A percentile compares a stretch with the other conserved stretches of the same genome.
phyloP scores from a whole-genome alignment of 2,329 filamentous ascomycete genomes.

The Monilinia aucupariae region DNA sequence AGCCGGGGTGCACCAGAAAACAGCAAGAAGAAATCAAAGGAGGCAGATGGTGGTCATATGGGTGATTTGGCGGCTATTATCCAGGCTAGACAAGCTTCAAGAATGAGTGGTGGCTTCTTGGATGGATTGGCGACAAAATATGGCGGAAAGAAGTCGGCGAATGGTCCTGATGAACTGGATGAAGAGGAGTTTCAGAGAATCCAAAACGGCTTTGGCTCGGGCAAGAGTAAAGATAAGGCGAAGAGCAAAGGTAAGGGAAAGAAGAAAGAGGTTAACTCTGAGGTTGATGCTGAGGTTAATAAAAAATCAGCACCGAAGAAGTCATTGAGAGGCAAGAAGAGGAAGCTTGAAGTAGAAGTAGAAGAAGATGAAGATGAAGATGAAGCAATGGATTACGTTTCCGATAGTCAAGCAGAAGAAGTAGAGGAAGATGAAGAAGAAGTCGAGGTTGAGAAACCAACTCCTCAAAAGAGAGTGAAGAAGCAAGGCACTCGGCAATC shows the following conservation, averaged over 20 bases:
- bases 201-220: background rate
- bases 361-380: conserved; percentile 6
- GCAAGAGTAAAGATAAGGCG: background rate
- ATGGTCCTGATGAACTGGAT: conserved; percentile 54
- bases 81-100: conserved; percentile 60
- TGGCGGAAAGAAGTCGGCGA: conserved; percentile 49
- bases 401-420: conserved; percentile 3
- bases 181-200: conserved; percentile 52
- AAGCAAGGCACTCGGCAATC: conserved; percentile 1
- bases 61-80: conserved; percentile 69
- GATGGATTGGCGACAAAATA: conserved; percentile 70
- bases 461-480: background rate
- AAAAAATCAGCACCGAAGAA: conserved; percentile 2
- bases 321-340: conserved; percentile 6
- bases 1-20: conserved; percentile 36
- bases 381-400: background rate
- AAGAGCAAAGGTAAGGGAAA: conserved; percentile 42
- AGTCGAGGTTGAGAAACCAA: background rate
- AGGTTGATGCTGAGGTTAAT: conserved; percentile 13
- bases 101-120: conserved; percentile 61
- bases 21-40: conserved; percentile 43
- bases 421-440: conserved; percentile 10
- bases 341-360: background rate
- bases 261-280: conserved; percentile 12
- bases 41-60: conserved; percentile 38